Conservation (phyloP, 1,139 yeast genomes). For the Scheffersomyces stambukii region DNA sequence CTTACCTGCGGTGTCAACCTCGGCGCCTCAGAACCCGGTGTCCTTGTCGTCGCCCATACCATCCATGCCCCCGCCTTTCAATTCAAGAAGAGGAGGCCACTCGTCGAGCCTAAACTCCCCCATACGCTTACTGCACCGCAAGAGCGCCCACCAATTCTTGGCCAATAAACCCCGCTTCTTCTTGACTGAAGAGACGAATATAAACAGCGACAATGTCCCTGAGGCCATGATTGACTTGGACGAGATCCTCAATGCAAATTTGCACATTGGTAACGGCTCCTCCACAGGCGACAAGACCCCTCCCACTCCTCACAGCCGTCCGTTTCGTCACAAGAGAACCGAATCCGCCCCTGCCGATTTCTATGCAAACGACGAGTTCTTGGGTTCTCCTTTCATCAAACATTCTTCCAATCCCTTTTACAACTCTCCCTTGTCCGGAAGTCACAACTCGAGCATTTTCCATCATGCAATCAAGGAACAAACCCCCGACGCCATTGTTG, state of each 20-base stretch:
- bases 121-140: slow-evolving; percentile 19
- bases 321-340: slow-evolving; percentile 34
- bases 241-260: slow-evolving; percentile 46
- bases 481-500: slow-evolving; percentile 24
- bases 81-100: slow-evolving; percentile 4
- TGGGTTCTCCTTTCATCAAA: slow-evolving; percentile 32
- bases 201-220: slow-evolving; percentile 42
- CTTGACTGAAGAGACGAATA: slow-evolving; percentile 29
- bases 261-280: slow-evolving; percentile 23
- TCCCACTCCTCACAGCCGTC: slow-evolving; percentile 7
- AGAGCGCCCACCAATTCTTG: slow-evolving; percentile 6
- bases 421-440: slow-evolving; percentile 24
- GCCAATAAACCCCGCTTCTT: slow-evolving; percentile 21
- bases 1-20: slow-evolving; percentile 13
- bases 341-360: slow-evolving; percentile 45
- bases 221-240: slow-evolving; percentile 64
- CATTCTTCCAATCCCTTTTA: slow-evolving; percentile 18
- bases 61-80: slow-evolving; percentile 5
- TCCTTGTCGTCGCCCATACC: slow-evolving; percentile 2
- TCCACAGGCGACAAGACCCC: slow-evolving; percentile 3
- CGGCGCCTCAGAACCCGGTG: too few species aligned
- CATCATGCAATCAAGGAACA: too few species aligned
- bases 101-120: slow-evolving; percentile 30
- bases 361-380: slow-evolving; percentile 23
- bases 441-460: too few species aligned